Base-by-base conservation (phyloP, 176 grass and related monocot species). In the Cenchrus fungigraminus region DNA sequence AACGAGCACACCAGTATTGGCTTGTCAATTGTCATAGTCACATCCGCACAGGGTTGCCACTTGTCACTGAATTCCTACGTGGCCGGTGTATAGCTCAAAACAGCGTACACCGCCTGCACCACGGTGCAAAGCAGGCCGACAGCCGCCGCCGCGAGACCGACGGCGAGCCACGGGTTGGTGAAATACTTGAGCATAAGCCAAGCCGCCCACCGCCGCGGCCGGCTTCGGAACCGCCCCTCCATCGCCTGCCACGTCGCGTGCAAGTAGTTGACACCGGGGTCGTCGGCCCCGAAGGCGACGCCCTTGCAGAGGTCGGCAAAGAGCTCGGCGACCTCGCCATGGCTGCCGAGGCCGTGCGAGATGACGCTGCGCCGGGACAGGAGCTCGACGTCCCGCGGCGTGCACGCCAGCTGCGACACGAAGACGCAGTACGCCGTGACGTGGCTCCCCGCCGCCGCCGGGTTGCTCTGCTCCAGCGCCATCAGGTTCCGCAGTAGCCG, bases 371-470 rank as follows among this genome's bases (percentile, higher is more conserved):
- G 34, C 43, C 43, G 17, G 0, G 43, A 61, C n/a, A 79, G 76
- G 34, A 79, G 59, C 76, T 61, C 58, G 42, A 79, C 59, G 42
- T 79, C 76, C 14, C 8, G 32, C 28, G 13, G 4, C 40, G 56
- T 79, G 13, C 76, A 63, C 0, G 58, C 58, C 56, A 79, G 7
- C 76, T 64, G 76, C n/a, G 76, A 65, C 11, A 79, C 43, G 76
- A 79, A 65, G 40, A 79, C 76, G 76, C 76, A 79, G 76, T 79
- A 79, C 58, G 76, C 76, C 43, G 77, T 86, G 22, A 86, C 85
- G 59, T 73, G 34, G 58, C 77, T 65, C 9, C 57, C 70, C 3
- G 29, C 16, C 9, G 0, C 1, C 9, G 1, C 44, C 43, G 58
- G 67, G 20, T 28, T 79, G 45, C 65, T n/a, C 67, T 86, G 76